These are phyloP conservation scores for Leishmania arabica DNA, from an alignment of 208 protist species.

Conservation along the genomic window DNA sequence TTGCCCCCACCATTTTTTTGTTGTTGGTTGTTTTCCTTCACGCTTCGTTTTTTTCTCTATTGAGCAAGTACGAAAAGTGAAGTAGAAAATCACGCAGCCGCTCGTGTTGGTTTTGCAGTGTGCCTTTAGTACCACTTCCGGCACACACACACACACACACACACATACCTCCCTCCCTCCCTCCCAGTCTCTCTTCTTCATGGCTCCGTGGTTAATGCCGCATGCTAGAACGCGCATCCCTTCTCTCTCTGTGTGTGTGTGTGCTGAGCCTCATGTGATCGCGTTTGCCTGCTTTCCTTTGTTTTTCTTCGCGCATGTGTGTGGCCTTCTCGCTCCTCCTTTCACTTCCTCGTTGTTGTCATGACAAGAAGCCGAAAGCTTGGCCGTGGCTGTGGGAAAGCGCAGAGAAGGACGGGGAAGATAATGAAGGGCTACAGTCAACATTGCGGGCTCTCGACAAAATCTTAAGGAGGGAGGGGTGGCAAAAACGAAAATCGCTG, in stretches of 20 bases:
- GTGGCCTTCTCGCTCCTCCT: not conserved
- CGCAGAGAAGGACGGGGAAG: not conserved
- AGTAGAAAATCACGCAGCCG: slow-evolving; percentile 1
- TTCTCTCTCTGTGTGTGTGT: not conserved
- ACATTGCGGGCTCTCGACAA: not conserved
- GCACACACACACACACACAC: no score
- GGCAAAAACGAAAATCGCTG: not conserved
- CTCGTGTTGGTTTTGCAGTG: not conserved
- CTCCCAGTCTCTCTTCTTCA: not conserved
- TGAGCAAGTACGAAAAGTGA: not conserved
- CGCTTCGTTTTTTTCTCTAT: not conserved
- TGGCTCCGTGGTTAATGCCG: not conserved
- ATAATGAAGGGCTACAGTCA: not conserved
- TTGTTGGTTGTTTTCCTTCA: not conserved
- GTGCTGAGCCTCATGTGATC: not conserved
- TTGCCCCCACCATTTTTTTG: not conserved
- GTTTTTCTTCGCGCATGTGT: not conserved
- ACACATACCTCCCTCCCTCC: no score
- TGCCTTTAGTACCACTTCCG: not conserved
- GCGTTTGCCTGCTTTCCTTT: not conserved
- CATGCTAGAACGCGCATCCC: not conserved
- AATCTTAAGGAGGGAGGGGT: not conserved
- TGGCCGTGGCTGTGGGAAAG: not conserved
- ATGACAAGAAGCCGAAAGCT: not conserved
- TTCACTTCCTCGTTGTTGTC: not conserved